Base-by-base conservation (phyloP, 2,329 filamentous ascomycete genomes). In the Alternaria incomplexa region DNA sequence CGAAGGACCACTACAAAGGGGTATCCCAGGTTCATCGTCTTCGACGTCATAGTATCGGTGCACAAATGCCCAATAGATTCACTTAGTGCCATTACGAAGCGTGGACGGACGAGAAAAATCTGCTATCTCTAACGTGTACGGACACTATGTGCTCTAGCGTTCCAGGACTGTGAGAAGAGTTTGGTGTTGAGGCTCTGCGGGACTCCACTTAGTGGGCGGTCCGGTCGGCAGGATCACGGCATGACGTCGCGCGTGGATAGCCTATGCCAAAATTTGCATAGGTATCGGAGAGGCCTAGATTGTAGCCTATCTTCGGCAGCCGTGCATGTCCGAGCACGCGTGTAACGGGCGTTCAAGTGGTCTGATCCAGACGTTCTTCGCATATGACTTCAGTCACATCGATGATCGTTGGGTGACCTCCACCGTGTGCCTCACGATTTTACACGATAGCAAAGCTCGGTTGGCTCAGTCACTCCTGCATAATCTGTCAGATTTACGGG, bases 131-230 rank as follows among this genome's bases (percentile, higher is more conserved):
- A 63, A 63, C 47, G 55, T 48, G 55, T 58, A 56, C 54, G 40
- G 36, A 44, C 48, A 52, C 54, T 53, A 56, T 66, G 46, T 47
- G 63, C 48, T 58, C 46, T 65, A 67, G 65, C 61, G 62, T 62
- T 58, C 46, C 17, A 25, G 12, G 50, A 45, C 17, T 44, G 40
- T 22, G 47, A 48, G 58, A 56, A 64, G 56, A 57, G 44, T 60
- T 63, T 65, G 62, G 62, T 66, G 64, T 67, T 67, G 64, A 67
- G 64, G 64, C 64, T 67, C 64, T 67, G 62, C 64, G 62, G 56
- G 45, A 82, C 52, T 59, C 60, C 60, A 62, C 60, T 62, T 62
- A 59, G 56, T 58, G 55, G 32, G 44, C 60, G 56, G 60, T 52
- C 44, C 55, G 30, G 47, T 25, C 60, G 60, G 60, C 57, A 48